Conservation (phyloP, 2,329 filamentous ascomycete genomes). For the Atkinsonella texensis region DNA sequence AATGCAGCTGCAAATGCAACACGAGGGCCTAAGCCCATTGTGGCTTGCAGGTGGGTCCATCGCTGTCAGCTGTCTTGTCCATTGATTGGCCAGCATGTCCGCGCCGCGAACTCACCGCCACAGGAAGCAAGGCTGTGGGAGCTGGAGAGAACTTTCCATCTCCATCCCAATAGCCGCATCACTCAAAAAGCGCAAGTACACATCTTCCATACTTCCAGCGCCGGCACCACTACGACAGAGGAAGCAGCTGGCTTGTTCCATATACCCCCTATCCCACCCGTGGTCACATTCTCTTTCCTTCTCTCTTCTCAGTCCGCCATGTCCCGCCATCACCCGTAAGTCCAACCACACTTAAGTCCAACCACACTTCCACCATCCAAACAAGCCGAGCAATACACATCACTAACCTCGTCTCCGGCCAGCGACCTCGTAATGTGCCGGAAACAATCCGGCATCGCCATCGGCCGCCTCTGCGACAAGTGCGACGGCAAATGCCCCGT, state of each 20-base stretch:
- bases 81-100: slow-evolving; percentile 1
- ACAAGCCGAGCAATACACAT: neutral
- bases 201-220: slow-evolving; percentile 1
- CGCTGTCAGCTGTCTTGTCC: neutral
- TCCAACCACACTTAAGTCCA: slow-evolving; percentile 28
- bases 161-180: neutral
- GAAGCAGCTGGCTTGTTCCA: neutral
- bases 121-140: slow-evolving; percentile 34
- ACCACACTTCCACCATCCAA: neutral
- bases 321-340: slow-evolving; percentile 90
- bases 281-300: neutral
- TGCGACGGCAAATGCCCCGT: slow-evolving; percentile 99
- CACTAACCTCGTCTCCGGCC: slow-evolving; percentile 30
- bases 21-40: neutral
- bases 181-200: neutral
- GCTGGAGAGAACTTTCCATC: slow-evolving; percentile 13
- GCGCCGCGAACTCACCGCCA: neutral
- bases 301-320: slow-evolving; percentile 31
- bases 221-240: neutral
- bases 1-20: too few relatives aligned
- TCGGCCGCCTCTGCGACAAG: slow-evolving; percentile 98
- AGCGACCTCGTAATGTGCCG: slow-evolving; percentile 99
- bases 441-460: slow-evolving; percentile 94
- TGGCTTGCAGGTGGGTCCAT: neutral
- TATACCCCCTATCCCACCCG: neutral